Evolutionary conservation across 1,139 yeast genomes (phyloP).

Genomic region (Insectozyma bohioensis): DNA sequence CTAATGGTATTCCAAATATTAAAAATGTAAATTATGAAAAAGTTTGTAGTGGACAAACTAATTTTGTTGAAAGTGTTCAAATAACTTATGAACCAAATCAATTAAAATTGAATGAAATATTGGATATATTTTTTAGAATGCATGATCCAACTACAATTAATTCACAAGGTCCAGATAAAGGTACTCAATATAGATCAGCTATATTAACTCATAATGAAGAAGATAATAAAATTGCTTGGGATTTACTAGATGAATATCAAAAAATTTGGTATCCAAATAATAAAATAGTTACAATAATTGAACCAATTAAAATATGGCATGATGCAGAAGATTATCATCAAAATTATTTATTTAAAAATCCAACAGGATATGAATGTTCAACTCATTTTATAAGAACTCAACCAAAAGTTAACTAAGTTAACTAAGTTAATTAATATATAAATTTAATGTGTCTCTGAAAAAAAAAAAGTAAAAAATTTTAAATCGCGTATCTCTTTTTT

Average conservation of each 20-base stretch:
- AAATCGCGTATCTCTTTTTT: constrained; percentile 3
- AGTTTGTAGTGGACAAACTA: constrained; percentile 75
- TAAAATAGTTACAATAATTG: constrained; percentile 59
- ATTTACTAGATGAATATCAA: constrained; percentile 32
- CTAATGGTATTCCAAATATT: constrained; percentile 62
- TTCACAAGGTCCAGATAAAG: constrained; percentile 79
- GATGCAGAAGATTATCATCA: constrained; percentile 97
- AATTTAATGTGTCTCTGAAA: not conserved
- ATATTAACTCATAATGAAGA: constrained; percentile 61
- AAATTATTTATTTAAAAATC: constrained; percentile 71
- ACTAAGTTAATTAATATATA: no score
- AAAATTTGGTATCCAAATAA: constrained; percentile 45
- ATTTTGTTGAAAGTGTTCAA: constrained; percentile 78
- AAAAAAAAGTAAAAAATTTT: not conserved
- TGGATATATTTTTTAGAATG: constrained; percentile 84
- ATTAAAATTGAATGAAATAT: constrained; percentile 58
- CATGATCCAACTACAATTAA: constrained; percentile 69
- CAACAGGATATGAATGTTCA: constrained; percentile 86
- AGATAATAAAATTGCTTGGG: constrained; percentile 28
- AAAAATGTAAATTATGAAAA: constrained; percentile 65
- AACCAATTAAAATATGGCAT: constrained; percentile 67
- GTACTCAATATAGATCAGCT: constrained; percentile 83
- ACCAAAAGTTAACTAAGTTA: constrained; percentile 30
- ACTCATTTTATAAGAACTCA: constrained; percentile 67
- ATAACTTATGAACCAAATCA: constrained; percentile 73